Evolutionary conservation across 2,329 filamentous ascomycete species (phyloP).

Genomic region (Epichloe typhina): DNA sequence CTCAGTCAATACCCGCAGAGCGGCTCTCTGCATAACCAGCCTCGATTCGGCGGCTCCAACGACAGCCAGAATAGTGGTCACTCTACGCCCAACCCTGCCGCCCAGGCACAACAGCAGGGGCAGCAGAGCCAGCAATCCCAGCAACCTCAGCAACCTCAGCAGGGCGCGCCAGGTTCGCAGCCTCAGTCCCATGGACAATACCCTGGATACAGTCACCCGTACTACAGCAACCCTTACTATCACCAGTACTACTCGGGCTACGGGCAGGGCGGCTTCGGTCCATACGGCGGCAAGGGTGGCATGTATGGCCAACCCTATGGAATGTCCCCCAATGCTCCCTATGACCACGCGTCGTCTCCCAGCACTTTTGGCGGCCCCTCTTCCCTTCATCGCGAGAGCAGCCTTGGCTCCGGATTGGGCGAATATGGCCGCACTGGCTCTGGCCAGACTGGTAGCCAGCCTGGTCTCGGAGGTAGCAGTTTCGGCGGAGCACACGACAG

Average conservation of each 20-base stretch:
- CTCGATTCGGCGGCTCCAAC: slow-evolving; percentile 43
- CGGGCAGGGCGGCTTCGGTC: slow-evolving; percentile 37
- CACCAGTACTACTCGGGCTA: slow-evolving; percentile 45
- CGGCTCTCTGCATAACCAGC: slow-evolving; percentile 40
- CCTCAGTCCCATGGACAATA: slow-evolving; percentile 36
- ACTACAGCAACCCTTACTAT: slow-evolving; percentile 51
- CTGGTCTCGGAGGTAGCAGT: slow-evolving; percentile 34
- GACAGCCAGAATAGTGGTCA: slow-evolving; percentile 79
- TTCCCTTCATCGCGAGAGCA: slow-evolving; percentile 38
- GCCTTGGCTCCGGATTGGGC: slow-evolving; percentile 35
- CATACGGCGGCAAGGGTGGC: slow-evolving; percentile 40
- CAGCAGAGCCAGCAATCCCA: slow-evolving; percentile 21
- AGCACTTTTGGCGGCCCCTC: slow-evolving; percentile 38
- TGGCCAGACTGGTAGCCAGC: slow-evolving; percentile 35
- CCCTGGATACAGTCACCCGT: slow-evolving; percentile 41
- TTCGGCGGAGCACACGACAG: slow-evolving; percentile 43
- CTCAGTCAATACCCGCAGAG: slow-evolving; percentile 62
- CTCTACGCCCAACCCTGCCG: slow-evolving; percentile 74
- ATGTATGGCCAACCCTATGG: slow-evolving; percentile 45
- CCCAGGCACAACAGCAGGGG: slow-evolving; percentile 35
- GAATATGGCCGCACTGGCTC: slow-evolving; percentile 41
- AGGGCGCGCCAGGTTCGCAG: slow-evolving; percentile 28
- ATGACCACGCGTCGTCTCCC: slow-evolving; percentile 42
- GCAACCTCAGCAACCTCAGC: slow-evolving; percentile 7
- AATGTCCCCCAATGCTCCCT: slow-evolving; percentile 42